Percentiles rank a stretch among this genome's conserved stretches.
phyloP scores from a whole-genome alignment of 371 early-diverging fungal genomes.

The Zychaea mexicana region DNA sequence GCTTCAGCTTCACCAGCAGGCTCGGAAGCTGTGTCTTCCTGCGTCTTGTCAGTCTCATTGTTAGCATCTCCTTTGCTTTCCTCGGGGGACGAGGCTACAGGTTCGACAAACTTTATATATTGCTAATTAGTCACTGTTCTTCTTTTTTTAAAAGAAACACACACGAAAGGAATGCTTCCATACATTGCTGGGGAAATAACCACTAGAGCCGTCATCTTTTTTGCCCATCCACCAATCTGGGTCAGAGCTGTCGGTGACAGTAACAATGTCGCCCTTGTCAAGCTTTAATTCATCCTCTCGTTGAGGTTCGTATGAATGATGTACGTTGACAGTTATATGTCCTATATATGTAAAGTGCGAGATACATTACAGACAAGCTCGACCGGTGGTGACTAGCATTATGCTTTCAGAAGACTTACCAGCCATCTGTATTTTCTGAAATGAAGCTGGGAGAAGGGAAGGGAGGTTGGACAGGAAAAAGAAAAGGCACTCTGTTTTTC shows the following conservation, averaged over 20 bases:
- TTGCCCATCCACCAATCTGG: slow-evolving; percentile 71
- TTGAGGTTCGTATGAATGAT: slow-evolving; percentile 45
- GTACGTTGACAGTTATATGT: slow-evolving; percentile 13
- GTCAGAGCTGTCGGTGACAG: slow-evolving; percentile 51
- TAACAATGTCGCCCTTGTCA: slow-evolving; percentile 54
- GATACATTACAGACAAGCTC: background rate
- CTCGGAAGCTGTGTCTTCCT: background rate
- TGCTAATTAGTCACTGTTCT: background rate
- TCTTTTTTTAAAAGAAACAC: background rate
- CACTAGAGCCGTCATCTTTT: slow-evolving; percentile 54
- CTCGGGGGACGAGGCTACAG: background rate
- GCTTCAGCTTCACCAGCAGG: slow-evolving; percentile 6
- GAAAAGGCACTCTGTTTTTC: too few species aligned
- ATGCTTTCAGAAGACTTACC: background rate
- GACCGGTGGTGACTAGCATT: background rate
- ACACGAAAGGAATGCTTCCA: slow-evolving; percentile 22
- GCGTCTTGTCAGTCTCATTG: slow-evolving; percentile 1
- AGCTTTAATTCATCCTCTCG: slow-evolving; percentile 64
- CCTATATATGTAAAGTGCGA: background rate
- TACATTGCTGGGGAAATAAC: slow-evolving; percentile 81
- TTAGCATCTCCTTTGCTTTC: slow-evolving; percentile 8
- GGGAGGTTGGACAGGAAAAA: background rate
- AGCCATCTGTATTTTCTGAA: background rate
- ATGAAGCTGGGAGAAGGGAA: background rate
- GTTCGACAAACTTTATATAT: background rate